Conservation (phyloP, 2,329 filamentous ascomycete species). For the Fusarium sp. region DNA sequence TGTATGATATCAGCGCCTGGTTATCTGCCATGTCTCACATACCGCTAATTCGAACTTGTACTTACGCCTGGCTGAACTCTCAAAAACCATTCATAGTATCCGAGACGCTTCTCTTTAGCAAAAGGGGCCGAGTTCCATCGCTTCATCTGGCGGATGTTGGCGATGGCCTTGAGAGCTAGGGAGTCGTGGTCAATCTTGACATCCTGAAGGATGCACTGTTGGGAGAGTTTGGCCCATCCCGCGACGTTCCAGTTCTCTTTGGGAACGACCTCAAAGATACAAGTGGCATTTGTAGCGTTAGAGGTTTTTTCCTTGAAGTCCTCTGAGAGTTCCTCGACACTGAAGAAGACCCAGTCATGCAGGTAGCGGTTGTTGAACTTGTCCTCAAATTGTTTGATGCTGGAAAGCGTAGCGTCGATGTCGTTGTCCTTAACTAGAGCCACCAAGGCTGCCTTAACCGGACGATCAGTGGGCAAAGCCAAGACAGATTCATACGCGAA, state of each 20-base stretch:
- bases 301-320: conserved; percentile 78
- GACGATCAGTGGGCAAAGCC: conserved; percentile 36
- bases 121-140: conserved; percentile 88
- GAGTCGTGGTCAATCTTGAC: conserved; percentile 1
- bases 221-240: conserved; percentile 28
- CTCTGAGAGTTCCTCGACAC: conserved; percentile 80
- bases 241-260: conserved; percentile 82
- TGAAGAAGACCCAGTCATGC: conserved; percentile 92
- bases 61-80: conserved; percentile 70
- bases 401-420: conserved; percentile 48
- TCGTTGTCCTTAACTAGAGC: conserved; percentile 50
- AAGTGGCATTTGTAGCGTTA: conserved; percentile 76
- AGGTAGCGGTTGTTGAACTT: conserved; percentile 83
- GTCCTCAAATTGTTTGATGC: conserved; percentile 67
- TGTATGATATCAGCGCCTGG: conserved; percentile 44
- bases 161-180: conserved; percentile 4
- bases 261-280: conserved; percentile 78
- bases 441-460: conserved; percentile 50
- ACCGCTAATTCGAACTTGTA: conserved; percentile 11
- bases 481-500: conserved; percentile 34
- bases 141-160: conserved; percentile 75
- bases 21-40: neutral
- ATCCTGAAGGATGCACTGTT: conserved; percentile 1
- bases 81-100: conserved; percentile 71
- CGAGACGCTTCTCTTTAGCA: conserved; percentile 79